Conservation (phyloP, 1,139 yeast genomes). For the Taiozyma sp. region DNA sequence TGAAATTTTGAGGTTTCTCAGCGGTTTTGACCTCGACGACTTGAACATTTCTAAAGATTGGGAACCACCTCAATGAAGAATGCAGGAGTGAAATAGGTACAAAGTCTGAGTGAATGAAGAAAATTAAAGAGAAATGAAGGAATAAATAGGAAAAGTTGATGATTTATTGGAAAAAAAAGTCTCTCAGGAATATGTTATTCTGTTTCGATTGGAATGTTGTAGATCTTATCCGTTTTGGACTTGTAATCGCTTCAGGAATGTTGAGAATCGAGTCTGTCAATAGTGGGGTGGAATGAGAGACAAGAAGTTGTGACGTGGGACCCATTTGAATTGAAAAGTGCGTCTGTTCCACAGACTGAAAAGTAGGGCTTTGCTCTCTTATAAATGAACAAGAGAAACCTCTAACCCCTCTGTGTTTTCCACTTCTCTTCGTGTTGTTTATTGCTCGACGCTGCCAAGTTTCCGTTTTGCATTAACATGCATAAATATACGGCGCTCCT, state of each 20-base stretch:
- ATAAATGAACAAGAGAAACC: neutral
- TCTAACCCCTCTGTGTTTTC: no score
- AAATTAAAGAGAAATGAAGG: neutral
- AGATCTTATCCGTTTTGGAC: neutral
- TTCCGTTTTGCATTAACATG: neutral
- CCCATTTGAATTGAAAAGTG: neutral
- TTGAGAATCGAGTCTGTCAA: neutral
- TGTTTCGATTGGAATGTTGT: neutral
- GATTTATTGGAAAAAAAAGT: neutral
- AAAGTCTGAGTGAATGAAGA: neutral
- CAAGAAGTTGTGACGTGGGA: neutral
- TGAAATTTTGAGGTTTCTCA: constrained; percentile 11
- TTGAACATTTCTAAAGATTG: neutral
- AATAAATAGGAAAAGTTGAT: neutral
- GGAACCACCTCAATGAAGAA: neutral
- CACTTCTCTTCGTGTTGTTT: neutral
- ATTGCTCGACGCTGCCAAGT: neutral
- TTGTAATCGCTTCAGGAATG: neutral
- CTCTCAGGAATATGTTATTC: neutral
- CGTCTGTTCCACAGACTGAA: neutral
- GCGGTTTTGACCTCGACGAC: constrained; percentile 5
- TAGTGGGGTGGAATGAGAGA: neutral
- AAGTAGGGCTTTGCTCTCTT: neutral
- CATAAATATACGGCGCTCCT: neutral
- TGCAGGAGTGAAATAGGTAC: neutral